A percentile compares a stretch with the other conserved stretches of the same genome.
These are phyloP conservation scores for Apiospora pterosperma DNA, from an alignment of 2,329 filamentous ascomycete species.

Conservation along the genomic window DNA sequence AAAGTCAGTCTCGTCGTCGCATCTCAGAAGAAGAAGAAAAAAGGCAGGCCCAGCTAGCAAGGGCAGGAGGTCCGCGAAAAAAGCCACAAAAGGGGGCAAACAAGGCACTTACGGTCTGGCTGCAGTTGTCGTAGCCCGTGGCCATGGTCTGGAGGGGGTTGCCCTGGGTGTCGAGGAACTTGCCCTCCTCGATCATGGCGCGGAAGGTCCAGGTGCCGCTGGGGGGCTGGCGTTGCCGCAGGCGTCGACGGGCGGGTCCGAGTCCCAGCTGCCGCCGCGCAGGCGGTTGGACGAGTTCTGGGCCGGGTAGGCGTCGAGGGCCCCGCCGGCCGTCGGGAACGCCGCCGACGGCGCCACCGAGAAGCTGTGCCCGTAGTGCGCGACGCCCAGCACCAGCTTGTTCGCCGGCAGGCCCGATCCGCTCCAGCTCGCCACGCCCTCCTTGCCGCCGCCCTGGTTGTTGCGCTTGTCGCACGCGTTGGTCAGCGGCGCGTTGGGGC, in stretches of 20 bases:
- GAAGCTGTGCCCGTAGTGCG: constrained; percentile 15
- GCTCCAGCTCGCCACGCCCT: constrained; percentile 12
- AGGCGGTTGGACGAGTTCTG: constrained; percentile 15
- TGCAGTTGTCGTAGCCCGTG: constrained; percentile 11
- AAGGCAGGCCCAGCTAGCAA: too few species aligned
- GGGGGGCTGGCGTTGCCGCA: constrained; percentile 12
- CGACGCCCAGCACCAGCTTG: constrained; percentile 14
- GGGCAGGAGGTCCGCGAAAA: not conserved
- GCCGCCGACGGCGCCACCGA: constrained; percentile 9
- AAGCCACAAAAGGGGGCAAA: not conserved
- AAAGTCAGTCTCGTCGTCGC: not conserved
- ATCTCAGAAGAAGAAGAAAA: too few species aligned
- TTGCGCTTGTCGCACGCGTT: constrained; percentile 15
- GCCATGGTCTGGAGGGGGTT: constrained; percentile 9
- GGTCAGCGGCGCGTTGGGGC: constrained; percentile 13
- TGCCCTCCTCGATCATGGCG: constrained; percentile 12
- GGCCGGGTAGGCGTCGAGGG: constrained; percentile 12
- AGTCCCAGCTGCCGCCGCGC: constrained; percentile 16
- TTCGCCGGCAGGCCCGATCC: constrained; percentile 12
- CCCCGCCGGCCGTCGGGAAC: constrained; percentile 1
- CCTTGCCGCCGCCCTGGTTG: constrained; percentile 11
- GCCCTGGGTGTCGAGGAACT: constrained; percentile 11
- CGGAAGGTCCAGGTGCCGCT: constrained; percentile 13
- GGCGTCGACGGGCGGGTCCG: constrained; percentile 11
- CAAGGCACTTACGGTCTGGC: constrained; percentile 11